A percentile compares a stretch with the other conserved stretches of the same genome.
Evolutionary conservation across 768 basidiomycete species (phyloP).

Genomic region (Coprinellus micaceus): DNA sequence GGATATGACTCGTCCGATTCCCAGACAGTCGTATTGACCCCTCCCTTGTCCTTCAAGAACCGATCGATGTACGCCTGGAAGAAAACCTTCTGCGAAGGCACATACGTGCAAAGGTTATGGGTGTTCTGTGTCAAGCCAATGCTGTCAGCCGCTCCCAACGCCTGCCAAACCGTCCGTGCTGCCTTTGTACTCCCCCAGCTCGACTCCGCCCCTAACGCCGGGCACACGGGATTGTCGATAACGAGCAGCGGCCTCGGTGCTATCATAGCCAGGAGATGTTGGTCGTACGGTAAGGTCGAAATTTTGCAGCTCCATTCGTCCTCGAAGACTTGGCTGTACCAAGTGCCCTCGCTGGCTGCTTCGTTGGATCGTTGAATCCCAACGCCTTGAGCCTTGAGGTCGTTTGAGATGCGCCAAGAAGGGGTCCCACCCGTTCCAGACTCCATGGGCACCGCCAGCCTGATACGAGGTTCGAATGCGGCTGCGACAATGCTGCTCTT

Average conservation of each 20-base stretch:
- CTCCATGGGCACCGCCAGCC: constrained; percentile 59
- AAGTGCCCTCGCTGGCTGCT: constrained; percentile 57
- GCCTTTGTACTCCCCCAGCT: constrained; percentile 49
- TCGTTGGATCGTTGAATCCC: constrained; percentile 50
- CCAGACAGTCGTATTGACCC: no score
- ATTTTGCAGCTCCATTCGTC: constrained; percentile 43
- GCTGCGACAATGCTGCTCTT: constrained; percentile 58
- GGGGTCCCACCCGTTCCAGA: constrained; percentile 56
- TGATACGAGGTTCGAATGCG: constrained; percentile 57
- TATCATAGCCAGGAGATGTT: constrained; percentile 53
- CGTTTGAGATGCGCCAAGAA: constrained; percentile 54
- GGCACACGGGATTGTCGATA: constrained; percentile 52
- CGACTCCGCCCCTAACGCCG: constrained; percentile 50
- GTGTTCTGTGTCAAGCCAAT: constrained; percentile 50
- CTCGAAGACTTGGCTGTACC: constrained; percentile 51
- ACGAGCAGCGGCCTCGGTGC: constrained; percentile 51
- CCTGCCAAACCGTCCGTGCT: constrained; percentile 44
- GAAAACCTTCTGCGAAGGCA: constrained; percentile 35
- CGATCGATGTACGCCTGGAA: constrained; percentile 49
- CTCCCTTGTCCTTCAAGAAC: no score
- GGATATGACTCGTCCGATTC: no score
- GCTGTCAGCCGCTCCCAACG: constrained; percentile 38
- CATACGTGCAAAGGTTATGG: constrained; percentile 50
- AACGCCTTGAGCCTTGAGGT: constrained; percentile 34
- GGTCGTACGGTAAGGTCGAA: constrained; percentile 49